Percentiles rank a stretch among this genome's conserved stretches.
phyloP scores from a whole-genome alignment of 495 filamentous ascomycete species.

The Talaromyces wortmannii region DNA sequence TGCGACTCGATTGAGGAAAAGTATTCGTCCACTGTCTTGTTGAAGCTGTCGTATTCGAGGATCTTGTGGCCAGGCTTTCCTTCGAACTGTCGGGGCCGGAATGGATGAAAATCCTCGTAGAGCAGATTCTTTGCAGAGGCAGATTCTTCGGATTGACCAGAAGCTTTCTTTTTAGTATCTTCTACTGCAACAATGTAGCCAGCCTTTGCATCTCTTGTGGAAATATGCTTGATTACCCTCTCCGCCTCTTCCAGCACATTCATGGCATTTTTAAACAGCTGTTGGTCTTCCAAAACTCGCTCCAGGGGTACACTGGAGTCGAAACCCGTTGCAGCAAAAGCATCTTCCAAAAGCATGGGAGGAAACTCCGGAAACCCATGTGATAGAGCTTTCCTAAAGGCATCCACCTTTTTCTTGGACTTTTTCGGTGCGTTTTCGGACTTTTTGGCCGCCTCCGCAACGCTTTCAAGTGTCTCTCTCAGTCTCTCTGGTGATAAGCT shows the following conservation, averaged over 20 bases:
- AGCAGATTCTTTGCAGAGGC: slow-evolving; percentile 46
- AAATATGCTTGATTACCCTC: slow-evolving; percentile 36
- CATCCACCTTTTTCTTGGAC: slow-evolving; percentile 71
- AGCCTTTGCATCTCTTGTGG: slow-evolving; percentile 20
- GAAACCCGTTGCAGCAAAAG: slow-evolving; percentile 59
- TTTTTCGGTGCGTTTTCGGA: slow-evolving; percentile 54
- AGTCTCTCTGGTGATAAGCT: slow-evolving; percentile 66
- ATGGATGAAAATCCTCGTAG: slow-evolving; percentile 96
- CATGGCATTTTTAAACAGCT: slow-evolving; percentile 57
- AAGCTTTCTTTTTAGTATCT: slow-evolving; percentile 20
- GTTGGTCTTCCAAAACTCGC: slow-evolving; percentile 59
- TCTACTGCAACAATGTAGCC: slow-evolving; percentile 89
- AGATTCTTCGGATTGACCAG: slow-evolving; percentile 19
- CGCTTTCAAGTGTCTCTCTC: slow-evolving; percentile 59
- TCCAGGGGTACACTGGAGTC: slow-evolving; percentile 58
- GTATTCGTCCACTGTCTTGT: slow-evolving; percentile 91
- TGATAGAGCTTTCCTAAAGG: slow-evolving; percentile 70
- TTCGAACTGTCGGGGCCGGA: slow-evolving; percentile 77
- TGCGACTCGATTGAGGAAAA: slow-evolving; percentile 95
- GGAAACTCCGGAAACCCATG: slow-evolving; percentile 80
- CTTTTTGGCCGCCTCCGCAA: slow-evolving; percentile 46
- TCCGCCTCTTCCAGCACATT: slow-evolving; percentile 58
- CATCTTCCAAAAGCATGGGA: slow-evolving; percentile 81
- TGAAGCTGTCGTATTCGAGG: slow-evolving; percentile 74
- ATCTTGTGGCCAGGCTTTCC: slow-evolving; percentile 55